Base-by-base conservation (phyloP, 345 rosid species). In the Xanthoceras sorbifolium region DNA sequence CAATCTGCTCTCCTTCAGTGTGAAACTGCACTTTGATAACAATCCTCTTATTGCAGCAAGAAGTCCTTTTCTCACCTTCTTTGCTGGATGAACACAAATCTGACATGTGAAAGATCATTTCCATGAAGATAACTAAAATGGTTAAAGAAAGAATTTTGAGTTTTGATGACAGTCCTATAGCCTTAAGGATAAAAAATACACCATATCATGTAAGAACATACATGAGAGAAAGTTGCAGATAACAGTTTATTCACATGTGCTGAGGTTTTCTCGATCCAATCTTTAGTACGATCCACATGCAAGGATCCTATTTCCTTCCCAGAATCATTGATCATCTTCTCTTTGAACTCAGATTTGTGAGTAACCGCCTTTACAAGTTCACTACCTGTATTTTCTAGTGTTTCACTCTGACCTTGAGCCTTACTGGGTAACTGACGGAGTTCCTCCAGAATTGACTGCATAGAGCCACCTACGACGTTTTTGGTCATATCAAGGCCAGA, bases 81-180 rank as follows among this genome's bases (percentile, higher is more conserved):
- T 78, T 2, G 90, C 84, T 81, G 91, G 94, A 81, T 95, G 96
- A 83, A 83, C 83, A 85, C 91, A 93, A 74, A 95, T 88, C 99
- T 95, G 87, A 72, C 80, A 78, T 12, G 61, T 44, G 75, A 73
- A 71, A 60, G 25, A 34, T 73, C 66, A 69, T 31, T 25, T 32
- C 52, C n/a, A 73, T 38, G 48, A 46, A 70, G 75, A 64, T 25
- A 71, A 65, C 26, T 26, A 22, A 22, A 31, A 40, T 40, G 64
- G 26, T 28, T n/a, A 36, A 50, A 4, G 9, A 46, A 31, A 52
- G 68, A 46, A 65, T 22, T 38, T 55, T 46, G 64, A n/a, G 64
- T 36, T 22, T 40, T 28, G 25, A 75, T 64, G 22, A 11, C 25
- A 10, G 62, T 46, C 18, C 20, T 22, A 25, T 28, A 72, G 44